Percentiles rank a stretch among this genome's conserved stretches.
These are phyloP conservation scores for Solanum chilense DNA, from an alignment of 257 asterid genomes.

Conservation along the genomic window DNA sequence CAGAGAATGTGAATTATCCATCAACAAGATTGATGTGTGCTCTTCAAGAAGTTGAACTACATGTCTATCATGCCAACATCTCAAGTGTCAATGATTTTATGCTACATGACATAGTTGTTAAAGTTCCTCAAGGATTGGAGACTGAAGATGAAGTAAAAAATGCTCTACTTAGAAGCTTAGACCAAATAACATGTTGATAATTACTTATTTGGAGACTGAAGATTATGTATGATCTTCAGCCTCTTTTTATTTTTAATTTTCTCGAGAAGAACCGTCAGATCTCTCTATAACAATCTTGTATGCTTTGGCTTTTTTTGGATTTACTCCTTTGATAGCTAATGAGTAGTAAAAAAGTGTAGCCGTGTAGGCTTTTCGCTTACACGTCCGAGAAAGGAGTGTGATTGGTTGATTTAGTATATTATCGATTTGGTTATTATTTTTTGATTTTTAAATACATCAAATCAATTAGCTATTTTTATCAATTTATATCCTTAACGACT, in stretches of 20 bases:
- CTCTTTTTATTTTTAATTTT: neutral
- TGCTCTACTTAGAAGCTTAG: slow-evolving; percentile 37
- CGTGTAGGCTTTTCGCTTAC: no score
- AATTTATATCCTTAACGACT: no score
- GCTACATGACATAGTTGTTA: slow-evolving; percentile 63
- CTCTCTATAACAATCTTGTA: neutral
- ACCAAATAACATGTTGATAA: neutral
- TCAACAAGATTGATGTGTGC: slow-evolving; percentile 55
- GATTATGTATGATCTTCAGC: neutral
- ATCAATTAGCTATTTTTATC: no score
- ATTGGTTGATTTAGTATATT: no score
- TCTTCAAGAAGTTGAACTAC: slow-evolving; percentile 41
- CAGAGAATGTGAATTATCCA: slow-evolving; percentile 35
- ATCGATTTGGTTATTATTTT: no score
- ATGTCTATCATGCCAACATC: slow-evolving; percentile 70
- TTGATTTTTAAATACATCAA: no score
- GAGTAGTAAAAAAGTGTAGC: no score
- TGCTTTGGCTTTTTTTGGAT: neutral
- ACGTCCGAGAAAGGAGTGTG: no score
- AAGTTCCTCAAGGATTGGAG: slow-evolving; percentile 29
- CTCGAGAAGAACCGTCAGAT: no score
- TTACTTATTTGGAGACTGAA: no score
- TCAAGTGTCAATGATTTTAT: slow-evolving; percentile 47
- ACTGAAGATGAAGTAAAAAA: slow-evolving; percentile 24
- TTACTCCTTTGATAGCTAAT: neutral